These are phyloP conservation scores for Starmera stellimalicola DNA, from an alignment of 1,139 yeast species.

Conservation along the genomic window DNA sequence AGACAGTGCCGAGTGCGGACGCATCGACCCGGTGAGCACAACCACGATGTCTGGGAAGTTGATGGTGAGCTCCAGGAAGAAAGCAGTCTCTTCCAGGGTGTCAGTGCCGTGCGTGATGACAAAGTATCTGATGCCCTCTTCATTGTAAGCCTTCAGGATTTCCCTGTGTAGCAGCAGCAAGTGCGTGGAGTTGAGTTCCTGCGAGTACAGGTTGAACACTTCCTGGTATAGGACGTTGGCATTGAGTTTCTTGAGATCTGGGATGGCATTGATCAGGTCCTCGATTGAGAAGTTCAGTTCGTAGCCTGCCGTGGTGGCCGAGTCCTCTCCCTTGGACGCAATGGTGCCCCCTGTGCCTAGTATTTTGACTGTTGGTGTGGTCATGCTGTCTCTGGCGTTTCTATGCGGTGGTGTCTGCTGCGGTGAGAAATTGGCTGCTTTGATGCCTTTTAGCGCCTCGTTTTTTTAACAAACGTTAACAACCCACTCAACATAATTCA, in stretches of 20 bases:
- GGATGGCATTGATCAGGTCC: conserved; percentile 47
- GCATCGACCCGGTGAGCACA: conserved; percentile 64
- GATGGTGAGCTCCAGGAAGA: conserved; percentile 52
- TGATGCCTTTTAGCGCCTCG: no score
- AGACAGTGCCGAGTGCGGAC: conserved; percentile 61
- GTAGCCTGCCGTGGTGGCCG: conserved; percentile 60
- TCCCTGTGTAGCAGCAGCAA: conserved; percentile 33
- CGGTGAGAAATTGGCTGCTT: no score
- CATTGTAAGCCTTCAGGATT: conserved; percentile 28
- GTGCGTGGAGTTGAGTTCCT: conserved; percentile 41
- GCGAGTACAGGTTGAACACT: conserved; percentile 55
- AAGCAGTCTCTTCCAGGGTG: conserved; percentile 63
- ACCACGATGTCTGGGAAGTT: conserved; percentile 43
- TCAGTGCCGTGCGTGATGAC: conserved; percentile 72
- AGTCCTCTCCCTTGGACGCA: conserved; percentile 50
- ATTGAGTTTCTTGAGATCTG: conserved; percentile 44
- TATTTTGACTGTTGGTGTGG: conserved; percentile 42
- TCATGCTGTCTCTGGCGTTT: no score
- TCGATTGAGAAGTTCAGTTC: conserved; percentile 59
- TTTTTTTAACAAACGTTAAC: no score
- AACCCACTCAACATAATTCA: no score
- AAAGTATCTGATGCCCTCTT: conserved; percentile 36
- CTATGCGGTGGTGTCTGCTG: no score
- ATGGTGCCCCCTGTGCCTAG: conserved; percentile 71
- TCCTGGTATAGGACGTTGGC: conserved; percentile 59